Evolutionary conservation across 768 basidiomycete genomes (phyloP).

Genomic region (Lentinula guzmanii): DNA sequence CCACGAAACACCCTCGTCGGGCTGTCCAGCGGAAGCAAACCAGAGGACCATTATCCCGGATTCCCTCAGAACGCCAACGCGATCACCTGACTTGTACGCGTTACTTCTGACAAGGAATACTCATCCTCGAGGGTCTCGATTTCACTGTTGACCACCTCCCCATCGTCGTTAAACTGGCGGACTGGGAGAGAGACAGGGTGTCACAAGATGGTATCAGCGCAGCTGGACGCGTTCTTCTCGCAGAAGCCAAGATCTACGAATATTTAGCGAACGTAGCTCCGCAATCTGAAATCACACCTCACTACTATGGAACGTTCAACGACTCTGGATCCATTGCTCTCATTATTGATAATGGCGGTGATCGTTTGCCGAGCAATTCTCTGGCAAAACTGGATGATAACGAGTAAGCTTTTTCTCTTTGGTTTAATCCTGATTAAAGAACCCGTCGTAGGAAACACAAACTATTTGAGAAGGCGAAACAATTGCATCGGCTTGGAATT

Average conservation of each 20-base stretch:
- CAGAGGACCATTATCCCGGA: too few relatives aligned
- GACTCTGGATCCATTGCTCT: not conserved
- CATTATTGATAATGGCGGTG: not conserved
- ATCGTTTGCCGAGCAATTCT: not conserved
- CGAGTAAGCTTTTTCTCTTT: not conserved
- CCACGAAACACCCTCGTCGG: too few relatives aligned
- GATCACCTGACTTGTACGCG: too few relatives aligned
- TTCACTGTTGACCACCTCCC: not conserved
- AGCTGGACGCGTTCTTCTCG: not conserved
- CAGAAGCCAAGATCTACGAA: not conserved
- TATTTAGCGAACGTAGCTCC: not conserved
- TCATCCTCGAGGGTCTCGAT: not conserved
- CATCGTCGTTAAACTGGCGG: not conserved
- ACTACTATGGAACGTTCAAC: not conserved
- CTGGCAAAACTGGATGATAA: not conserved
- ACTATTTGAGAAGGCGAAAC: slow-evolving; percentile 6
- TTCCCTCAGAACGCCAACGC: too few relatives aligned
- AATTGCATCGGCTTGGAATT: slow-evolving; percentile 9
- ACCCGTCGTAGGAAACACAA: not conserved
- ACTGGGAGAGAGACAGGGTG: not conserved
- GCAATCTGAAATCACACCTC: not conserved
- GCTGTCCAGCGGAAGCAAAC: too few relatives aligned
- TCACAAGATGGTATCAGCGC: not conserved
- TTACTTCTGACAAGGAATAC: too few relatives aligned
- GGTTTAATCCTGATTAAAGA: not conserved